Evolutionary conservation across 225 moss, liverwort and hornwort species (phyloP).

Genomic region (Takakia lepidozioides): DNA sequence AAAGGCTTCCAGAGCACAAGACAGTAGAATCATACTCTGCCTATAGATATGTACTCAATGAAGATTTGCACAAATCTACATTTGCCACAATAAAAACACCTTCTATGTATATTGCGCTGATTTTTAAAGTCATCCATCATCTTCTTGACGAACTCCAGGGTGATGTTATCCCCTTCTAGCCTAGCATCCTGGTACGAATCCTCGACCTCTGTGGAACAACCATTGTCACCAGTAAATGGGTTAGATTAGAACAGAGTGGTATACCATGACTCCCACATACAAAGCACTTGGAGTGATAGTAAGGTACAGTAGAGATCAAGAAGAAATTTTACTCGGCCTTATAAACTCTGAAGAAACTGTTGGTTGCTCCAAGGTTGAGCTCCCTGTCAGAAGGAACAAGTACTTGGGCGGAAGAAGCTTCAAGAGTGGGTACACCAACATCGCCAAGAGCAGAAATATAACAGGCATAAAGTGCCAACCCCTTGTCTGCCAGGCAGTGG

Average conservation of each 20-base stretch:
- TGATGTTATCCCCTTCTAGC: constrained; percentile 71
- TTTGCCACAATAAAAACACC: constrained; percentile 49
- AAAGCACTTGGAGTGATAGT: too few relatives aligned
- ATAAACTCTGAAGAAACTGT: constrained; percentile 3
- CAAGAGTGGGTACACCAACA: constrained; percentile 12
- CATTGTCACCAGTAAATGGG: too few relatives aligned
- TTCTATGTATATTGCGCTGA: constrained; percentile 80
- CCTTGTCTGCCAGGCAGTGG: too few relatives aligned
- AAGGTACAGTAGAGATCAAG: background rate
- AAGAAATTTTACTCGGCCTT: constrained; percentile 1
- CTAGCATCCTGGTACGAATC: constrained; percentile 81
- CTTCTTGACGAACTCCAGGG: constrained; percentile 80
- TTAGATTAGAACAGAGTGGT: too few relatives aligned
- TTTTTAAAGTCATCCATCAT: constrained; percentile 96
- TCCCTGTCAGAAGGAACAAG: constrained; percentile 7
- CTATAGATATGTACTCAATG: too few relatives aligned
- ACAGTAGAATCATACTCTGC: too few relatives aligned
- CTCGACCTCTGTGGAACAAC: constrained; percentile 52
- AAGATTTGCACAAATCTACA: too few relatives aligned
- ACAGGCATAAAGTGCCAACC: constrained; percentile 7
- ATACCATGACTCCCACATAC: too few relatives aligned
- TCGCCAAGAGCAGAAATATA: constrained; percentile 13
- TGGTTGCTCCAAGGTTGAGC: constrained; percentile 8
- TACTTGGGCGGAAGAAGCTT: constrained; percentile 12
- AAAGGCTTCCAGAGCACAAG: too few relatives aligned